Evolutionary conservation across 192 early-diverging fungal species (phyloP), one percentile per base, ranked within the genome.

Genomic region (Entomortierella lignicola): DNA sequence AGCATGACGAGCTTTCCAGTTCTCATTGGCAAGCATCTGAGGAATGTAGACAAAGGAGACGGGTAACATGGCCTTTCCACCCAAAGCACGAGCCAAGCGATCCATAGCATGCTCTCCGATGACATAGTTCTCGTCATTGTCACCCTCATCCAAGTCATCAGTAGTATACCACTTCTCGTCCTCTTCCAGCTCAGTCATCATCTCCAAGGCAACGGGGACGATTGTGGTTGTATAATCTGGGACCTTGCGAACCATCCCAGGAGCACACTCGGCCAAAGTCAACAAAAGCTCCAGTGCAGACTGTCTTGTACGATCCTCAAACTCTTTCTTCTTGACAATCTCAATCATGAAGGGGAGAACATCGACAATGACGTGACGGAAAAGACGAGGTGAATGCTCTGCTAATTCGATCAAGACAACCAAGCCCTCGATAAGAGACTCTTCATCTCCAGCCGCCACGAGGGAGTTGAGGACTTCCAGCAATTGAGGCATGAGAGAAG

Each of bases 81-180:
- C 92, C 63, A 96, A 72, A 53, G 91, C 88, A 48, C 92, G 89
- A 27, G 96, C 94, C 54, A 98, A 73, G 47, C 98, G 92, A 83
- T 99, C 98, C 89, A 99, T 85, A n/a, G 95, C 92, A 85, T 97
- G 95, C 84, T 97, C 95, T 63, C 91, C 98, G 81, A 95, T 89
- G 48, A 94, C 93, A 71, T 94, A 88, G 73, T 95, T 90, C 66
- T 92, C 92, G 42, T 96, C 96, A 66, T 91, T 91, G 73, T 98
- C 96, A 68, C 94, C 92, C 65, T 97, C 96, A 53, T 98, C 96
- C 63, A 91, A 81, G 73, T 91, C 89, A 47, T 97, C 93, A 1
- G 90, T 90, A 13, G 90, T 93, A 83, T 98, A 92, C 98, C 98
- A 99, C 6, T 84, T 85, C 72, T 91, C 87, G 47, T 90, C 89